Conservation (phyloP, 495 filamentous ascomycete species). For the Amniculicola lignicola region DNA sequence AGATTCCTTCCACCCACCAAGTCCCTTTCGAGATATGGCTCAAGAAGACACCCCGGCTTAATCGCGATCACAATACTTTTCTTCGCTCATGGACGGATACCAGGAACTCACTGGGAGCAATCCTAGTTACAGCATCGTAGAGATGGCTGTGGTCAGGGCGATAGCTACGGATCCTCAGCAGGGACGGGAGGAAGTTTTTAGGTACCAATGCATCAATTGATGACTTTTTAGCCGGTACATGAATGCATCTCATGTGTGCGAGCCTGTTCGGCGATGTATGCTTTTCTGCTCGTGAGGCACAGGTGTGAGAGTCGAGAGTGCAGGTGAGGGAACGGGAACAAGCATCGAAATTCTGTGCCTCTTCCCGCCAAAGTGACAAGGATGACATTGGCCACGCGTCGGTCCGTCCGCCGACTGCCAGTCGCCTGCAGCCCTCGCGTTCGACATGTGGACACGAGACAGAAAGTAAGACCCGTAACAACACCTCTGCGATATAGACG, state of each 20-base stretch:
- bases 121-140: conserved; percentile 34
- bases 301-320: too few species aligned
- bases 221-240: too few species aligned
- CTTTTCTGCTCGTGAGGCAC: too few species aligned
- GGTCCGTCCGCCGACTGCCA: conserved; percentile 7
- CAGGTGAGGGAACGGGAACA: too few species aligned
- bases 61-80: conserved; percentile 71
- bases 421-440: neutral
- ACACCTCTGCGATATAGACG: too few species aligned
- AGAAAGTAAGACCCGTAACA: conserved; percentile 7
- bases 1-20: conserved; percentile 80
- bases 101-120: conserved; percentile 23
- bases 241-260: too few species aligned
- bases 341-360: too few species aligned
- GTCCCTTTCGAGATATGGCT: conserved; percentile 69
- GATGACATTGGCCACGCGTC: neutral
- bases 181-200: too few species aligned
- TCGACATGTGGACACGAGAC: conserved; percentile 25
- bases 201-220: too few species aligned
- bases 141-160: conserved; percentile 57
- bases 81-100: conserved; percentile 48
- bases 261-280: too few species aligned
- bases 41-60: conserved; percentile 94
- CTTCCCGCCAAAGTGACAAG: neutral
- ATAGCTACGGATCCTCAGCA: neutral